Conservation (phyloP, 805 yeast species). For the Candida bentonensis region DNA sequence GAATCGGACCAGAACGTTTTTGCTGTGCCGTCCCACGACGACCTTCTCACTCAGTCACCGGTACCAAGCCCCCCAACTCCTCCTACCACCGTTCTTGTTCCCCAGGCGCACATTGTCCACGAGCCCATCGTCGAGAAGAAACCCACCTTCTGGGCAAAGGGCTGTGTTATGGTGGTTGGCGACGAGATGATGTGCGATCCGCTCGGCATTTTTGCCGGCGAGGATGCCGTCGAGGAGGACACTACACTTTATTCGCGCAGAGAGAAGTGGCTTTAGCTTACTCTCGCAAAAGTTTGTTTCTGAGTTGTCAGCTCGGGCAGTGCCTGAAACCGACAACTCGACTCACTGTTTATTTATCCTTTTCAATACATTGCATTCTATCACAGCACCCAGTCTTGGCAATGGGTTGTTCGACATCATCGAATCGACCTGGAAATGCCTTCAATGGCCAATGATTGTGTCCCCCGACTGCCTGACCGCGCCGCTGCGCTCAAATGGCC, state of each 20-base stretch:
- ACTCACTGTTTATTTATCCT: too few species aligned
- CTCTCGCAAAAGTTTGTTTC: too few species aligned
- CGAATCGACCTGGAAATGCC: too few species aligned
- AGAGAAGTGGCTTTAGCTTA: neutral
- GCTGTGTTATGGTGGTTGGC: conserved; percentile 1
- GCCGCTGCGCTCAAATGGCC: too few species aligned
- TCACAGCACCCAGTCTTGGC: too few species aligned
- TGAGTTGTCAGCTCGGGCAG: too few species aligned
- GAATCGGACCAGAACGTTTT: neutral
- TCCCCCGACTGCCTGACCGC: too few species aligned
- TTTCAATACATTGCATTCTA: too few species aligned
- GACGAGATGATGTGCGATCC: neutral
- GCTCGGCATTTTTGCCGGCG: neutral
- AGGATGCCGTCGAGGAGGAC: neutral
- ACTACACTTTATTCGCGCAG: neutral
- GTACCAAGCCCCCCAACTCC: neutral
- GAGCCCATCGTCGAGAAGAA: neutral
- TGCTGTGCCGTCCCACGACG: neutral
- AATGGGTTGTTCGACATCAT: too few species aligned
- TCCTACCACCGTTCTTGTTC: neutral
- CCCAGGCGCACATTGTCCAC: neutral
- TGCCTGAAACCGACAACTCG: too few species aligned
- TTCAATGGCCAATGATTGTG: too few species aligned
- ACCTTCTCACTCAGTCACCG: neutral
- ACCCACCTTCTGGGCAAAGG: neutral